These are phyloP conservation scores for Calonectria honghensis DNA, from an alignment of 2,329 filamentous ascomycete species.

Conservation along the genomic window DNA sequence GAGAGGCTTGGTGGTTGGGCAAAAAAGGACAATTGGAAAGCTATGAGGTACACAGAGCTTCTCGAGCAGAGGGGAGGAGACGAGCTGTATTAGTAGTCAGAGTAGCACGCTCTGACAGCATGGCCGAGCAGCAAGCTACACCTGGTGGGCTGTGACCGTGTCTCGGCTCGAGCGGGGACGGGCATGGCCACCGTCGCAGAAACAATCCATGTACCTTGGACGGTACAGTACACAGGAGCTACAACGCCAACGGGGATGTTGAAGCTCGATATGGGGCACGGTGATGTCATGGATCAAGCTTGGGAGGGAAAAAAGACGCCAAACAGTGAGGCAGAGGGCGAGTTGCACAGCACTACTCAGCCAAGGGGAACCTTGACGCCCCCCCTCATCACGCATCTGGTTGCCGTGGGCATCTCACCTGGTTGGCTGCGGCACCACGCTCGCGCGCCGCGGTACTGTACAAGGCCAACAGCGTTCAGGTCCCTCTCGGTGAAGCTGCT, in stretches of 20 bases:
- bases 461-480: not conserved
- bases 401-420: slow-evolving; percentile 14
- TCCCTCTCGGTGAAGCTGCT: slow-evolving; percentile 13
- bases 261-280: slow-evolving; percentile 38
- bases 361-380: slow-evolving; percentile 20
- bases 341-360: not conserved
- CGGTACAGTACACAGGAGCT: not conserved
- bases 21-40: not conserved
- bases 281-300: slow-evolving; percentile 53
- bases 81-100: slow-evolving; percentile 17
- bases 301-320: not conserved
- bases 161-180: slow-evolving; percentile 33
- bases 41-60: slow-evolving; percentile 7
- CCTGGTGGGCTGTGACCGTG: slow-evolving; percentile 9
- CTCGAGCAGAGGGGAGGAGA: not conserved
- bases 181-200: slow-evolving; percentile 3
- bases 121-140: not conserved
- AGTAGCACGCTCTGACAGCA: slow-evolving; percentile 14
- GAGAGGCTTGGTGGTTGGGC: not conserved
- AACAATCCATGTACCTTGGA: slow-evolving; percentile 18
- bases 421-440: not conserved
- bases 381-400: not conserved
- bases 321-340: not conserved
- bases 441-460: not conserved
- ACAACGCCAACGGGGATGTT: slow-evolving; percentile 1